Conservation (phyloP, 2,329 filamentous ascomycete species). For the Microsporum audouinii region DNA sequence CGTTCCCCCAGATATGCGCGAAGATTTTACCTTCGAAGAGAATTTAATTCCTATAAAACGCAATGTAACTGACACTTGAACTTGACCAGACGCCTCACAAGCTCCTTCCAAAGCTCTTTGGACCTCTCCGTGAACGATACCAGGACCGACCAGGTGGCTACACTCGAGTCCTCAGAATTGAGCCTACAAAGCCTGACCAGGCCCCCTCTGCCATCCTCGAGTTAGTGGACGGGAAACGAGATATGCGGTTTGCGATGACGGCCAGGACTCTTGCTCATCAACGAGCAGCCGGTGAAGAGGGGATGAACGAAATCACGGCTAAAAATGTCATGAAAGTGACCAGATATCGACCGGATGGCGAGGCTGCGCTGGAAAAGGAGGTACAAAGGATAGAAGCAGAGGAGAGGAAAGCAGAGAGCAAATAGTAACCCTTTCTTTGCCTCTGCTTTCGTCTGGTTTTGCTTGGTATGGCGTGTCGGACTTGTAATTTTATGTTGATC, state of each 20-base stretch:
- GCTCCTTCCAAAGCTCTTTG: conserved; percentile 73
- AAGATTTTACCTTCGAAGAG: too few relatives aligned
- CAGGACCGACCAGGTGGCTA: conserved; percentile 72
- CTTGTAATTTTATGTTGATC: not conserved
- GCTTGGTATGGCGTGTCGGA: not conserved
- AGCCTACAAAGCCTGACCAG: conserved; percentile 79
- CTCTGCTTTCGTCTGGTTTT: not conserved
- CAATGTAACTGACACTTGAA: not conserved
- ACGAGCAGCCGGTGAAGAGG: conserved; percentile 41
- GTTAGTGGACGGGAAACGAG: conserved; percentile 84
- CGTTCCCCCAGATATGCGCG: conserved; percentile 23
- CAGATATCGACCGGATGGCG: conserved; percentile 55
- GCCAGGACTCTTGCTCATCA: conserved; percentile 65
- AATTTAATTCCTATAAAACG: too few relatives aligned
- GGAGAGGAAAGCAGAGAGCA: not conserved
- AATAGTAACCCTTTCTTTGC: not conserved
- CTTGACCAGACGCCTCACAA: conserved; percentile 29
- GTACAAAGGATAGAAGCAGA: conserved; percentile 36
- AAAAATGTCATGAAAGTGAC: conserved; percentile 79
- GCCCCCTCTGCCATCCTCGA: conserved; percentile 83
- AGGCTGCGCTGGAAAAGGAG: conserved; percentile 54
- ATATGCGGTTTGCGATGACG: conserved; percentile 90
- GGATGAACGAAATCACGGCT: conserved; percentile 58
- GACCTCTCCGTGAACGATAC: conserved; percentile 69
- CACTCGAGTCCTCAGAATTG: conserved; percentile 84